Percentiles rank a stretch among this genome's conserved stretches.
Evolutionary conservation across 805 yeast species (phyloP).

Genomic region (Candida lessepsii): DNA sequence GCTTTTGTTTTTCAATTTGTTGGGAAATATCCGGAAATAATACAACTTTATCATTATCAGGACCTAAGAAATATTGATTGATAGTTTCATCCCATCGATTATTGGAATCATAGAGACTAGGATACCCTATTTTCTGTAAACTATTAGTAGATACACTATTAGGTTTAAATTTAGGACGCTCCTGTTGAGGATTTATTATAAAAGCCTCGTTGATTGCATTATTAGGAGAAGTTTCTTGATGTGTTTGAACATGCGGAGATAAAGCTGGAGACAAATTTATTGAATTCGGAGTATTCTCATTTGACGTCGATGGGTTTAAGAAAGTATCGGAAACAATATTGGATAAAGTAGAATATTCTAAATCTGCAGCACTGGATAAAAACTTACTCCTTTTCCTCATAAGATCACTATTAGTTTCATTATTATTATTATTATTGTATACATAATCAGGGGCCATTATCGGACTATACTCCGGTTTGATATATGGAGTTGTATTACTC

Average conservation of each 20-base stretch:
- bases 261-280: slow-evolving; percentile 33
- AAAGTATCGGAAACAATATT: slow-evolving; percentile 55
- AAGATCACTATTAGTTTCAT: slow-evolving; percentile 8
- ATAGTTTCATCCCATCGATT: slow-evolving; percentile 57
- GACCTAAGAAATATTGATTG: slow-evolving; percentile 69
- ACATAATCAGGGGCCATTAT: neutral
- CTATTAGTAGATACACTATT: neutral
- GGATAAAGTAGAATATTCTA: slow-evolving; percentile 69
- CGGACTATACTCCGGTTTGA: slow-evolving; percentile 3
- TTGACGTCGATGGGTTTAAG: slow-evolving; percentile 10
- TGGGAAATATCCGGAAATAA: slow-evolving; percentile 62
- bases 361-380: slow-evolving; percentile 67
- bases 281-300: slow-evolving; percentile 33
- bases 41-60: slow-evolving; percentile 37
- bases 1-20: slow-evolving; percentile 39
- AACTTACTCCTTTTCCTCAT: slow-evolving; percentile 43
- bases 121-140: slow-evolving; percentile 5
- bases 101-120: slow-evolving; percentile 16
- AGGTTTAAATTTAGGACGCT: neutral
- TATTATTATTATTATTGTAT: neutral
- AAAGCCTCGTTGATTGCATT: slow-evolving; percentile 19
- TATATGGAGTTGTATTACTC: slow-evolving; percentile 6
- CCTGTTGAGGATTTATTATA: slow-evolving; percentile 4
- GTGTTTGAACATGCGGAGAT: slow-evolving; percentile 29
- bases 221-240: slow-evolving; percentile 13